A percentile compares a stretch with the other conserved stretches of the same genome.
Conservation (phyloP, 371 early-diverging fungal species). For the Mucor plumbeus region DNA sequence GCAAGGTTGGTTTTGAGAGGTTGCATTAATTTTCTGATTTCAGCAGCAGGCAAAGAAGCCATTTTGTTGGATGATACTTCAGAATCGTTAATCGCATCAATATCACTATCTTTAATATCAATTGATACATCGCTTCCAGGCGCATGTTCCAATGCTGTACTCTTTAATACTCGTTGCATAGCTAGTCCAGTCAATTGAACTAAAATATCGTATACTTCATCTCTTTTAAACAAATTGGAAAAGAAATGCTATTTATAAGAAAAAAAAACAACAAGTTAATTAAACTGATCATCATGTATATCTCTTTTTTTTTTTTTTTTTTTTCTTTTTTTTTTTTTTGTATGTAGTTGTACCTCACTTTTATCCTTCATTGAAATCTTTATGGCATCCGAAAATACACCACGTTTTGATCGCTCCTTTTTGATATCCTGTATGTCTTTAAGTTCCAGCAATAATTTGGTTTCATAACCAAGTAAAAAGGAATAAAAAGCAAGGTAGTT, state of each 20-base stretch:
- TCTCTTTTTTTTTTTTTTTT: background rate
- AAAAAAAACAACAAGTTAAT: background rate
- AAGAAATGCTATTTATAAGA: conserved; percentile 72
- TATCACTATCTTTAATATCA: conserved; percentile 42
- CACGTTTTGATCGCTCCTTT: conserved; percentile 88
- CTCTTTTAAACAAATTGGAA: conserved; percentile 93
- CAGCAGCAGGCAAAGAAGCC: conserved; percentile 29
- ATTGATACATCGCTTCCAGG: conserved; percentile 61
- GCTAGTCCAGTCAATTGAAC: conserved; percentile 86
- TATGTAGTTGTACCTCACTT: conserved; percentile 62
- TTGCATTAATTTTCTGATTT: conserved; percentile 51
- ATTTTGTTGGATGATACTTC: conserved; percentile 26
- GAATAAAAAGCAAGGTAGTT: conserved; percentile 95
- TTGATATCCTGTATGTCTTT: conserved; percentile 88
- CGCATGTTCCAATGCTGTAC: conserved; percentile 73
- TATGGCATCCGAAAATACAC: conserved; percentile 89
- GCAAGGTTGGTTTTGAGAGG: conserved; percentile 61
- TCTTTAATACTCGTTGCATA: conserved; percentile 88
- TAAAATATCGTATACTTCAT: conserved; percentile 91
- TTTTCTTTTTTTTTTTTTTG: background rate
- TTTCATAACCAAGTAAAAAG: conserved; percentile 91
- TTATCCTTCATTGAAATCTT: conserved; percentile 82
- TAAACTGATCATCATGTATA: background rate
- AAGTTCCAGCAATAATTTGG: conserved; percentile 87
- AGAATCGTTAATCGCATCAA: conserved; percentile 37